phyloP scores from a whole-genome alignment of 768 basidiomycete species.

The Mycena kentingensis region DNA sequence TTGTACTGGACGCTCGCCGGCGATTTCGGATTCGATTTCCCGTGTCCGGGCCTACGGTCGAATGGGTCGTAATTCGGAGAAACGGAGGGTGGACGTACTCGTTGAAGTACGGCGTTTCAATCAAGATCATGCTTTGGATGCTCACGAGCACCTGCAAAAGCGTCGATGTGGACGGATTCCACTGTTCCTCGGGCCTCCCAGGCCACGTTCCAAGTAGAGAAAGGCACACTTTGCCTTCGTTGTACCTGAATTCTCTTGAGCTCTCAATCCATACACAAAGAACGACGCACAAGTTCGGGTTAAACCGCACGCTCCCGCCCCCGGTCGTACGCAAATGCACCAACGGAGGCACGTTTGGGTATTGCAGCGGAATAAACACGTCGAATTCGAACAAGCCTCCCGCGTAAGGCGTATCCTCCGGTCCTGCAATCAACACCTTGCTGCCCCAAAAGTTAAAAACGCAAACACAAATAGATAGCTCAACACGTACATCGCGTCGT shows the following conservation, averaged over 20 bases:
- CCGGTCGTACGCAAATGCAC: conserved; percentile 58
- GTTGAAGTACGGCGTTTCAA: conserved; percentile 57
- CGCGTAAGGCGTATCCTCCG: conserved; percentile 56
- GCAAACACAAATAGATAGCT: conserved; percentile 5
- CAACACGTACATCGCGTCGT: conserved; percentile 52
- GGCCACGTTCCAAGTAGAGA: conserved; percentile 59
- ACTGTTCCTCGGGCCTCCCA: conserved; percentile 52
- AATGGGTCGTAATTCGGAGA: background rate
- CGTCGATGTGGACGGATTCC: conserved; percentile 51
- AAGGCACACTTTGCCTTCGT: conserved; percentile 57
- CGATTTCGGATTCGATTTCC: conserved; percentile 39
- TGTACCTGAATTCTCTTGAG: no score
- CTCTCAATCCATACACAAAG: no score
- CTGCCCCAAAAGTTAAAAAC: conserved; percentile 28
- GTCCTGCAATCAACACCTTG: conserved; percentile 60
- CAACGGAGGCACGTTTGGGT: conserved; percentile 48
- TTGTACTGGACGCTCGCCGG: conserved; percentile 48
- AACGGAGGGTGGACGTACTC: conserved; percentile 38
- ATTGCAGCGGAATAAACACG: conserved; percentile 54
- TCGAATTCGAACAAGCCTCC: conserved; percentile 60
- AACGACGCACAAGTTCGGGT: conserved; percentile 52
- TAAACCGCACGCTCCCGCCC: conserved; percentile 51
- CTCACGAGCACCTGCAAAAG: conserved; percentile 58
- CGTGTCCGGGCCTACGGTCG: conserved; percentile 47
- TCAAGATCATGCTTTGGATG: conserved; percentile 61